Percentiles rank a stretch among this genome's conserved stretches.
These are phyloP conservation scores for Cyclotella sp. DNA, from an alignment of 108 stramenopile species.

Conservation along the genomic window DNA sequence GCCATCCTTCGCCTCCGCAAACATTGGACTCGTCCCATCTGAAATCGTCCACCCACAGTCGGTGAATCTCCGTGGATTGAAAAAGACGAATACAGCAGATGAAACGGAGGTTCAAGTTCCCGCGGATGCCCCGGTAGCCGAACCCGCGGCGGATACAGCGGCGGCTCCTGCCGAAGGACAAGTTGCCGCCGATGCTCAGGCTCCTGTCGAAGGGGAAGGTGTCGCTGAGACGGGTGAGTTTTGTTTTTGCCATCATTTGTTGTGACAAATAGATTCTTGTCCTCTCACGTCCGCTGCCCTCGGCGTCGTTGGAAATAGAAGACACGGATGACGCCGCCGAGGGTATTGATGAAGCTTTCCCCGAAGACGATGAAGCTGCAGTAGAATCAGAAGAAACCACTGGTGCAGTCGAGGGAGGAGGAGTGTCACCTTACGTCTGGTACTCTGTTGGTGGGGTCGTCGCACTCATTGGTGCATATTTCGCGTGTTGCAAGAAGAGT, in stretches of 20 bases:
- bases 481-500: slow-evolving; percentile 24
- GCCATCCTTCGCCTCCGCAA: slow-evolving; percentile 5
- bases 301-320: background rate
- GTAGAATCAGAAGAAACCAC: background rate
- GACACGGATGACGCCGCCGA: background rate
- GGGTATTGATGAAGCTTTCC: background rate
- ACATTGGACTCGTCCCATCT: background rate
- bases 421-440: slow-evolving; percentile 16
- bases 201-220: background rate
- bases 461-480: slow-evolving; percentile 10
- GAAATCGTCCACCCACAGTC: background rate
- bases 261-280: background rate
- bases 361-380: background rate
- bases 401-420: background rate
- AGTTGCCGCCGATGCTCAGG: background rate
- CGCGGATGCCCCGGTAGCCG: background rate
- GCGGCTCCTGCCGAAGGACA: background rate
- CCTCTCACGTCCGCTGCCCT: background rate
- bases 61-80: slow-evolving; percentile 10
- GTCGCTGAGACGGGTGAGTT: background rate
- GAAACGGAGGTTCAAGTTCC: background rate
- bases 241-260: background rate
- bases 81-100: slow-evolving; percentile 1
- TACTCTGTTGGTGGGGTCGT: slow-evolving; percentile 19
- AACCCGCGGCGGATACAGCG: slow-evolving; percentile 3